These are phyloP conservation scores for Ochetophila trinervis DNA, from an alignment of 306 rosid species.

Conservation along the genomic window DNA sequence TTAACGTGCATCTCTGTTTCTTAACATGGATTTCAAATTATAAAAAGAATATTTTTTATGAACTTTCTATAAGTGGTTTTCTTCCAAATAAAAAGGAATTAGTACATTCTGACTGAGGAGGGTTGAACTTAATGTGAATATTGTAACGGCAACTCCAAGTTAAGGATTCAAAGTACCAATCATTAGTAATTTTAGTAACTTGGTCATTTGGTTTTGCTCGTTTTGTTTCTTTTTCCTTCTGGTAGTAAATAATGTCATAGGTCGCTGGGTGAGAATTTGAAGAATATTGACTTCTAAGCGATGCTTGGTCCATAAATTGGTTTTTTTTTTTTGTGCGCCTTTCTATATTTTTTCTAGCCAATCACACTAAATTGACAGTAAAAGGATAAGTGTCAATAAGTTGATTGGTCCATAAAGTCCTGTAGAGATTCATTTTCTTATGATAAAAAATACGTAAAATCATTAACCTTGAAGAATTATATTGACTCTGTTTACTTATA, in stretches of 20 bases:
- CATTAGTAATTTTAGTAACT: too few relatives aligned
- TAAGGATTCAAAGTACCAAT: neutral
- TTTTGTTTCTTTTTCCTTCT: too few relatives aligned
- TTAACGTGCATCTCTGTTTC: neutral
- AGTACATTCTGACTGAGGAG: constrained; percentile 4
- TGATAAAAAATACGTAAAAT: too few relatives aligned
- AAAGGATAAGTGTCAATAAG: too few relatives aligned
- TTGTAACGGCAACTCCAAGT: neutral
- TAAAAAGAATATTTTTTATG: neutral
- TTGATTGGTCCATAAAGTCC: too few relatives aligned
- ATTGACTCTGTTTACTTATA: too few relatives aligned
- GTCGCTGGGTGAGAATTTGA: neutral
- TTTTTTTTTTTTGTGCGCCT: neutral
- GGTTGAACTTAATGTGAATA: neutral
- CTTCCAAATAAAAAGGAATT: neutral
- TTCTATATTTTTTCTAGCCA: neutral
- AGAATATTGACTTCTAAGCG: neutral
- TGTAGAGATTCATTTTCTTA: too few relatives aligned
- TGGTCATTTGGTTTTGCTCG: too few relatives aligned
- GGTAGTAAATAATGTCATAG: neutral
- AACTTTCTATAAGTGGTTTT: neutral
- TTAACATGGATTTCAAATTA: too few relatives aligned
- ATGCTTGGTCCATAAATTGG: too few relatives aligned
- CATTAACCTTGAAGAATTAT: too few relatives aligned
- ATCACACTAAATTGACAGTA: neutral